These are phyloP conservation scores for Phialocephala sp. DNA, from an alignment of 2,329 filamentous ascomycete genomes.

Conservation along the genomic window DNA sequence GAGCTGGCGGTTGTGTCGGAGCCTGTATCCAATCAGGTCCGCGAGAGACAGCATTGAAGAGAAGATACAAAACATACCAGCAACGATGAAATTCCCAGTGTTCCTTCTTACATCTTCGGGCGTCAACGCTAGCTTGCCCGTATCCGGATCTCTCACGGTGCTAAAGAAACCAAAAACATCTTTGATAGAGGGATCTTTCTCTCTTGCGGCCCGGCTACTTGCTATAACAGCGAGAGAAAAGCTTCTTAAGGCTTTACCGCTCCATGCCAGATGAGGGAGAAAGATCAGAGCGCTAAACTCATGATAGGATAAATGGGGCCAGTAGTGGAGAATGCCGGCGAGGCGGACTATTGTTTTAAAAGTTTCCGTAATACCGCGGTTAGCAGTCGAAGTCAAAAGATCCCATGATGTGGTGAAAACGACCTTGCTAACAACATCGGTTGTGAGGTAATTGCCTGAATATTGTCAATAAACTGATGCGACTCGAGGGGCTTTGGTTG, in stretches of 20 bases:
- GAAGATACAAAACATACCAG: slow-evolving; percentile 15
- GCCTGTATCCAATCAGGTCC: slow-evolving; percentile 11
- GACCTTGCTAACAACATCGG: slow-evolving; percentile 37
- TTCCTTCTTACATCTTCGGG: slow-evolving; percentile 34
- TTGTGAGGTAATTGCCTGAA: slow-evolving; percentile 34
- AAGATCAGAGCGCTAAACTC: slow-evolving; percentile 70
- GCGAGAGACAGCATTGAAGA: neutral
- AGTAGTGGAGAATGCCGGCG: slow-evolving; percentile 15
- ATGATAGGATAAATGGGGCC: slow-evolving; percentile 69
- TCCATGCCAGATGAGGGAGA: slow-evolving; percentile 20
- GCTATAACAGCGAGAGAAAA: slow-evolving; percentile 13
- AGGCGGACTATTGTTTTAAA: slow-evolving; percentile 17
- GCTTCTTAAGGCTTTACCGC: neutral
- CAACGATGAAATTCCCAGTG: slow-evolving; percentile 25
- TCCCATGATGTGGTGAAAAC: slow-evolving; percentile 32
- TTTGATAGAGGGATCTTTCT: slow-evolving; percentile 63
- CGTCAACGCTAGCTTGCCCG: slow-evolving; percentile 50
- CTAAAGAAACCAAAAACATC: slow-evolving; percentile 80
- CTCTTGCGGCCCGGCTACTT: slow-evolving; percentile 10
- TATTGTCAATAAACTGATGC: slow-evolving; percentile 1
- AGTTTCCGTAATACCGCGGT: slow-evolving; percentile 15
- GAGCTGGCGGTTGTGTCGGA: slow-evolving; percentile 45
- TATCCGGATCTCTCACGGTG: slow-evolving; percentile 72
- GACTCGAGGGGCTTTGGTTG: no score
- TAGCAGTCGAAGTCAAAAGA: slow-evolving; percentile 24